Evolutionary conservation across 2,329 filamentous ascomycete genomes (phyloP).

Genomic region (Westerdykella sp.): DNA sequence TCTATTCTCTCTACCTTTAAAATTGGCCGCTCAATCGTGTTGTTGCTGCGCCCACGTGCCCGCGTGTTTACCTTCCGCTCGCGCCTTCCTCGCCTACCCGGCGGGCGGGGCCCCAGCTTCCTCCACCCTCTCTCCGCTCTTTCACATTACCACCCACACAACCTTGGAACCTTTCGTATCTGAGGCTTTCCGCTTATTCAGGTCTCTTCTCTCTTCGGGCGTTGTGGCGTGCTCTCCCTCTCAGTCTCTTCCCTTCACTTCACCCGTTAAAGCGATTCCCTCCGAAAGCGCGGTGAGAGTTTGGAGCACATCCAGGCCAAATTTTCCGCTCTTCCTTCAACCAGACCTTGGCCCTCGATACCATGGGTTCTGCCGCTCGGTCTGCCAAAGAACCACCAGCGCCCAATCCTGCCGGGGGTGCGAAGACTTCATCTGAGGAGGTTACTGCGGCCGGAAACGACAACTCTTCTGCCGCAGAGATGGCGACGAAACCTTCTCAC

Average conservation of each 20-base stretch:
- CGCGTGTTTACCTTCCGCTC: background rate
- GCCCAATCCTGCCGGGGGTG: background rate
- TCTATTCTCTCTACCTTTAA: too few relatives aligned
- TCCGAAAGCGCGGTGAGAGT: background rate
- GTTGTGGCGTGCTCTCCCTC: conserved; percentile 1
- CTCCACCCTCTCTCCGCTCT: conserved; percentile 3
- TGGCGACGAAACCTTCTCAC: too few relatives aligned
- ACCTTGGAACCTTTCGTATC: conserved; percentile 3
- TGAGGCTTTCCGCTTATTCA: background rate
- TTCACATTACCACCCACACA: background rate
- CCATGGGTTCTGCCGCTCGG: conserved; percentile 1
- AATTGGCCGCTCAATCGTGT: background rate
- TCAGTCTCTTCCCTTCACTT: background rate
- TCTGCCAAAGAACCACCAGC: background rate
- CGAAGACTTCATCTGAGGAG: background rate
- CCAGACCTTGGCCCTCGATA: background rate
- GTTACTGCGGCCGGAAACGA: too few relatives aligned
- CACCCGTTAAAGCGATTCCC: background rate
- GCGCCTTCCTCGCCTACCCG: background rate
- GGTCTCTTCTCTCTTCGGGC: conserved; percentile 2
- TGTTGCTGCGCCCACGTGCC: background rate
- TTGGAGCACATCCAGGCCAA: background rate
- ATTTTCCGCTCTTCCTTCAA: background rate
- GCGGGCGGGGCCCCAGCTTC: background rate
- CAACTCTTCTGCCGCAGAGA: too few relatives aligned